Evolutionary conservation across 805 yeast genomes (phyloP).

Genomic region (Lipomyces chichibuensis): DNA sequence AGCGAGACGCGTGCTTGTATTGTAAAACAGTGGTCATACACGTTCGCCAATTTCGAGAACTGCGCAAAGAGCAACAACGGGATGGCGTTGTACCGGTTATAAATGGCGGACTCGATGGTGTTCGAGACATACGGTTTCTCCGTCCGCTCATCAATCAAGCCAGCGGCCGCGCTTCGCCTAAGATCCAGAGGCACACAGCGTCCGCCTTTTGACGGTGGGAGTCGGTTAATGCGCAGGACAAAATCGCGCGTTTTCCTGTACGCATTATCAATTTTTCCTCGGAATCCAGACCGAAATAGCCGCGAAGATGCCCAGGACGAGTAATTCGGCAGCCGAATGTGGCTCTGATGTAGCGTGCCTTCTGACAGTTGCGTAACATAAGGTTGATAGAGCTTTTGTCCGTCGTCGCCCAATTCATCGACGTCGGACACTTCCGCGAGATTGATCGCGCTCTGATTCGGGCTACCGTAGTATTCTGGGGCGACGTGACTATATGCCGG

Average conservation of each 20-base stretch:
- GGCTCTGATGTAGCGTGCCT: not conserved
- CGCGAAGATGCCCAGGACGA: slow-evolving; percentile 38
- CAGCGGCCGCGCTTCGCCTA: slow-evolving; percentile 37
- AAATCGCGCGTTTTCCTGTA: slow-evolving; percentile 36
- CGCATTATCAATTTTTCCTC: slow-evolving; percentile 15
- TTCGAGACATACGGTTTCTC: slow-evolving; percentile 65
- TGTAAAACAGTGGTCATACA: slow-evolving; percentile 41
- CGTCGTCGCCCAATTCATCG: slow-evolving; percentile 15
- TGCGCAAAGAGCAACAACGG: slow-evolving; percentile 91
- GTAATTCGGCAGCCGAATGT: slow-evolving; percentile 36
- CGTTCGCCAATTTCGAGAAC: slow-evolving; percentile 88
- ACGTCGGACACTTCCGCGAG: slow-evolving; percentile 28
- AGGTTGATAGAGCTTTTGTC: slow-evolving; percentile 8
- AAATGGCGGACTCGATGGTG: slow-evolving; percentile 81
- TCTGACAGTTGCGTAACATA: not conserved
- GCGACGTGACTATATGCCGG: slow-evolving; percentile 31
- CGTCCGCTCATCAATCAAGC: slow-evolving; percentile 70
- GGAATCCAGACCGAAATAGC: slow-evolving; percentile 18
- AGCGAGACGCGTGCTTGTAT: not conserved
- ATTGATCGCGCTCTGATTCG: slow-evolving; percentile 25
- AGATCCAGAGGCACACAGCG: slow-evolving; percentile 68
- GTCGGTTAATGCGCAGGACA: slow-evolving; percentile 38
- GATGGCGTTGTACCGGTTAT: slow-evolving; percentile 74
- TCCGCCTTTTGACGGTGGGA: slow-evolving; percentile 65
- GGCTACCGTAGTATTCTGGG: slow-evolving; percentile 17